Percentiles rank a stretch among this genome's conserved stretches.
Evolutionary conservation across 495 filamentous ascomycete genomes (phyloP).

Genomic region (Aspergillus steynii): DNA sequence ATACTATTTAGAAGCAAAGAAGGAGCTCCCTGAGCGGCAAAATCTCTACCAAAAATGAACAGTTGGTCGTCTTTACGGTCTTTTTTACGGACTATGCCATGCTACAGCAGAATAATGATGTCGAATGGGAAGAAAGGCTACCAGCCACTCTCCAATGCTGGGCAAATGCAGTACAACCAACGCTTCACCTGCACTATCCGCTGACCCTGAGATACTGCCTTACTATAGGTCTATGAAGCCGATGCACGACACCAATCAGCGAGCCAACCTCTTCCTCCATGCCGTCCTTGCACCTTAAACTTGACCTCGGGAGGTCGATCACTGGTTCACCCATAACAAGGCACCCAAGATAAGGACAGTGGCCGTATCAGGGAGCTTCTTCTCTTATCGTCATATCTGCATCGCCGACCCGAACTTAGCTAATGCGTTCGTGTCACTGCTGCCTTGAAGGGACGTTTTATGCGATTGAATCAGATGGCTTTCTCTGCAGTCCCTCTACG

Average conservation of each 20-base stretch:
- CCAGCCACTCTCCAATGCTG: neutral
- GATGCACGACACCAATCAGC: neutral
- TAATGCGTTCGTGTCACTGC: slow-evolving; percentile 22
- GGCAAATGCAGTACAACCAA: neutral
- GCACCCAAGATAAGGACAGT: neutral
- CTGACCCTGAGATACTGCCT: neutral
- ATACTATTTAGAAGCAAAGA: neutral
- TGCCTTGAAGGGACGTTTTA: slow-evolving; percentile 5
- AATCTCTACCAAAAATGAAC: neutral
- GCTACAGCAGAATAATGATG: neutral
- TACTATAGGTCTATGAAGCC: neutral
- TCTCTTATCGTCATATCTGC: slow-evolving; percentile 17
- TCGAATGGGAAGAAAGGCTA: neutral
- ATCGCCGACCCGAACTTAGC: slow-evolving; percentile 31
- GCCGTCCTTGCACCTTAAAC: neutral
- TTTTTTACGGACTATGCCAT: neutral
- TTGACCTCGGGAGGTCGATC: neutral
- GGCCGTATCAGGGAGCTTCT: neutral
- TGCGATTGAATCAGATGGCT: neutral
- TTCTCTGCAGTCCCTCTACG: neutral
- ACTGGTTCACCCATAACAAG: neutral
- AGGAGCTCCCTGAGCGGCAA: neutral
- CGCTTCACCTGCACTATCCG: neutral
- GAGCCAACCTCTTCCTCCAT: neutral
- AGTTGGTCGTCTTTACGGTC: neutral